Evolutionary conservation across 2,329 filamentous ascomycete species (phyloP), one percentile per base, ranked within the genome.

Genomic region (Cytospora paraplurivora): DNA sequence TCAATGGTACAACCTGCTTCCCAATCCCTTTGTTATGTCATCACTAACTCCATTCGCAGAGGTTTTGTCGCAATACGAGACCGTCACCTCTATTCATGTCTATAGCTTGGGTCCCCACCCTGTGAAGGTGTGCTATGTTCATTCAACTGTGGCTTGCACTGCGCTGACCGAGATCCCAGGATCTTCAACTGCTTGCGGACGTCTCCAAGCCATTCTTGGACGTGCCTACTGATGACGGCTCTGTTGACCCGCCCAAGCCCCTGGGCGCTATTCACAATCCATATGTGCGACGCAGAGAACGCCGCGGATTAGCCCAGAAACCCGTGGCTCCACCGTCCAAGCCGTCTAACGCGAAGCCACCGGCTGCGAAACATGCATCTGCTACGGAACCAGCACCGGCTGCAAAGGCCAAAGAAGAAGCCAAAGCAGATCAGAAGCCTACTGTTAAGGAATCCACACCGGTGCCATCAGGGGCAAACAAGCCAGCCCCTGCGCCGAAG

Each of bases 61-160:
- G 67, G 80, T 85, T 1, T 86, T 92, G 63, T 78, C 81, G 15
- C 82, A 85, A 17, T 96, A 94, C 68, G 82, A 90, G 56, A 80
- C 86, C n/a, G 86, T 97, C 60, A 83, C 82, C 0, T 90, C 91
- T 0, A 88, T 97, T 65, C 92, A 97, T 70, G 79, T 98, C 51
- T 98, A 98, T 78, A 97, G 93, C 71, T 73, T 98, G 19, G 88
- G 91, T 50, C 83, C 90, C 1, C 83, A 86, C 44, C 83, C 87
- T 1, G 79, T 93, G 17, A 89, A 88, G 74, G 88, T 85, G 76
- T 49, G 73, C 59, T 35, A 6, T 12, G 0, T 7, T 15, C 7
- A 11, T 44, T 17, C 7, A 17, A 35, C 17, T n/a, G 19, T 49
- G 21, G 17, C 15, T 27, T 27, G 19, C 21, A 51, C 37, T 17